Evolutionary conservation across 2,329 filamentous ascomycete genomes (phyloP).

Genomic region (Mycosphaerella arachidis): DNA sequence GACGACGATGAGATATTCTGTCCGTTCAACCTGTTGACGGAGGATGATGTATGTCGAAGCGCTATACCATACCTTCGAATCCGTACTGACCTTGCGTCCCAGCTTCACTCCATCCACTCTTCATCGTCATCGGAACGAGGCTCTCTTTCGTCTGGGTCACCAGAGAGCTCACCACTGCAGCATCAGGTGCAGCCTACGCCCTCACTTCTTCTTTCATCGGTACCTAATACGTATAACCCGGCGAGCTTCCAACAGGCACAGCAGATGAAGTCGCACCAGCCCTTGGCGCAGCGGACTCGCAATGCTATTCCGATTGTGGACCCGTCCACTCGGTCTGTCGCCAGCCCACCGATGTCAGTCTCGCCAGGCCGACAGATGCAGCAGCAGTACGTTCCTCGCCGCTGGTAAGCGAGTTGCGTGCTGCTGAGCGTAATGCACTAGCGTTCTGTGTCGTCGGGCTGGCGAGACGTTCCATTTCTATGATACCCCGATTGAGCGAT

Average conservation of each 20-base stretch:
- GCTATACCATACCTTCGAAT: constrained; percentile 15
- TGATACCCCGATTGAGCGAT: constrained; percentile 13
- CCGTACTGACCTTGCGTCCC: constrained; percentile 36
- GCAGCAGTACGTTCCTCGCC: constrained; percentile 47
- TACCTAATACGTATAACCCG: constrained; percentile 40
- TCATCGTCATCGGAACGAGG: constrained; percentile 87
- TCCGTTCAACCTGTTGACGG: constrained; percentile 77
- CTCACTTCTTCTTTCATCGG: constrained; percentile 64
- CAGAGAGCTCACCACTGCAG: constrained; percentile 84
- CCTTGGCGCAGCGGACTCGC: constrained; percentile 78
- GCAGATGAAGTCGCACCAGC: constrained; percentile 83
- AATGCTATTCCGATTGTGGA: constrained; percentile 98
- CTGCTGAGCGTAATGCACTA: constrained; percentile 15
- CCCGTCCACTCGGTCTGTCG: constrained; percentile 84
- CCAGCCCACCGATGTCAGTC: constrained; percentile 75
- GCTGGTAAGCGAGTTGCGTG: constrained; percentile 39
- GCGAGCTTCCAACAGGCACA: constrained; percentile 58
- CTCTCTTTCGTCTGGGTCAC: constrained; percentile 89
- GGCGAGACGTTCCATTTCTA: constrained; percentile 13
- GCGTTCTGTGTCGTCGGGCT: constrained; percentile 25
- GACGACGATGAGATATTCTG: constrained; percentile 97
- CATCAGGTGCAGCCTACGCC: constrained; percentile 70
- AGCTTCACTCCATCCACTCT: constrained; percentile 82
- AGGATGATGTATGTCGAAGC: constrained; percentile 69
- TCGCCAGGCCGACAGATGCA: constrained; percentile 61